These are phyloP conservation scores for Xerocomus spinulosus DNA, from an alignment of 768 basidiomycete genomes.

Conservation along the genomic window DNA sequence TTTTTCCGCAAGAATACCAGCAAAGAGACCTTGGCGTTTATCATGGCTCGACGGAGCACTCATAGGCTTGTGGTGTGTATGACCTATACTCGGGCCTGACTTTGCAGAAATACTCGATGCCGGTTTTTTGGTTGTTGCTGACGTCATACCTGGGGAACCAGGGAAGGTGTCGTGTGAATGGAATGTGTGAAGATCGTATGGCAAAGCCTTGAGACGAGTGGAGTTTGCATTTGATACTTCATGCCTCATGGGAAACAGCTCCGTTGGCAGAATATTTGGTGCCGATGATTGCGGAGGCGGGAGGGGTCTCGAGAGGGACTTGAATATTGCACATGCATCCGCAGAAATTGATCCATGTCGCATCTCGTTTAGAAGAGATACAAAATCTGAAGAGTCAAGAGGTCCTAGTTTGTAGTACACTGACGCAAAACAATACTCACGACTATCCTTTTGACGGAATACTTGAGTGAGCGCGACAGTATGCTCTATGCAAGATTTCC, in stretches of 20 bases:
- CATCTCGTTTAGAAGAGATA: constrained; percentile 73
- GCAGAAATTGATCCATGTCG: constrained; percentile 54
- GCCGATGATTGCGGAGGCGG: constrained; percentile 20
- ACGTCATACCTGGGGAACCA: background rate
- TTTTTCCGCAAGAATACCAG: constrained; percentile 58
- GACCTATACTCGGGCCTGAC: background rate
- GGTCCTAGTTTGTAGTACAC: background rate
- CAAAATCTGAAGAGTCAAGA: constrained; percentile 44
- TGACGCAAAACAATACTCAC: constrained; percentile 33
- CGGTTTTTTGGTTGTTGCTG: constrained; percentile 1
- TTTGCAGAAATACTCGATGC: background rate
- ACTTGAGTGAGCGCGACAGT: constrained; percentile 68
- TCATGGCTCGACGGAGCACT: constrained; percentile 17
- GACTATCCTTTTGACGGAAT: constrained; percentile 68
- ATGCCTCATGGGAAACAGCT: constrained; percentile 59
- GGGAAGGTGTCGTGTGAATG: constrained; percentile 47
- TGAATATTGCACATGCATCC: constrained; percentile 45
- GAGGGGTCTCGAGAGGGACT: constrained; percentile 35
- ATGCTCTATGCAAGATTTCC: constrained; percentile 43
- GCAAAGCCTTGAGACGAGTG: constrained; percentile 46
- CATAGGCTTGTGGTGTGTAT: constrained; percentile 31
- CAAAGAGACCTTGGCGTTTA: constrained; percentile 50
- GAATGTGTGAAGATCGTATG: constrained; percentile 40
- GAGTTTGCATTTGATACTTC: constrained; percentile 67
- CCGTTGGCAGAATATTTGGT: constrained; percentile 42